These are phyloP conservation scores for Leptodontidium sp. DNA, from an alignment of 2,329 filamentous ascomycete species.

Conservation along the genomic window DNA sequence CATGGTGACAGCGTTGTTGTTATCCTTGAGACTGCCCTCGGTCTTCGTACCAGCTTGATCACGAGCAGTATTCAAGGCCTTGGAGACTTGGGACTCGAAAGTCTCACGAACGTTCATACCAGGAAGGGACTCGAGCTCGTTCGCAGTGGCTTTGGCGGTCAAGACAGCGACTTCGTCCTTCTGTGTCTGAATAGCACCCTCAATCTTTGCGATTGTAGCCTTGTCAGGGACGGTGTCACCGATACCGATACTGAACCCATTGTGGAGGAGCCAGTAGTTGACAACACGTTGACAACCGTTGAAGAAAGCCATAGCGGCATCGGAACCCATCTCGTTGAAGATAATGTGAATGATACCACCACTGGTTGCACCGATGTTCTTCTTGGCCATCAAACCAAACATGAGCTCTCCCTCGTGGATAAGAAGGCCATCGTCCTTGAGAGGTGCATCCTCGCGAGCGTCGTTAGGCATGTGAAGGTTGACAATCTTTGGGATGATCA, in stretches of 20 bases:
- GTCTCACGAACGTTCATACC: slow-evolving; percentile 99
- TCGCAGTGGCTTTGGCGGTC: slow-evolving; percentile 81
- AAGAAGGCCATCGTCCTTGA: slow-evolving; percentile 79
- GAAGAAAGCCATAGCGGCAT: slow-evolving; percentile 91
- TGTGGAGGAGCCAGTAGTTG: slow-evolving; percentile 96
- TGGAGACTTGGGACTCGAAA: slow-evolving; percentile 96
- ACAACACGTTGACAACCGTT: slow-evolving; percentile 95
- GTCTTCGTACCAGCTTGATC: slow-evolving; percentile 94
- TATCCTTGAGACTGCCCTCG: slow-evolving; percentile 90
- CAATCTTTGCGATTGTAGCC: slow-evolving; percentile 83
- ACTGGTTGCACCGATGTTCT: slow-evolving; percentile 87
- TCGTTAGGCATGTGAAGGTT: slow-evolving; percentile 77
- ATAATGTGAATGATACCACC: slow-evolving; percentile 95
- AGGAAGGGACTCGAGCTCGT: slow-evolving; percentile 88
- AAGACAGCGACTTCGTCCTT: slow-evolving; percentile 83
- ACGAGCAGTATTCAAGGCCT: slow-evolving; percentile 92
- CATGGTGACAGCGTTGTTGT: slow-evolving; percentile 98
- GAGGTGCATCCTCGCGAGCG: slow-evolving; percentile 64
- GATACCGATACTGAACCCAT: slow-evolving; percentile 97
- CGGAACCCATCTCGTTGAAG: slow-evolving; percentile 91
- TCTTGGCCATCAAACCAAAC: slow-evolving; percentile 92
- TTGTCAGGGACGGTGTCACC: slow-evolving; percentile 96
- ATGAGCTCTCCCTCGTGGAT: slow-evolving; percentile 89
- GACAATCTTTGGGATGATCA: slow-evolving; percentile 88
- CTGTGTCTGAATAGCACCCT: slow-evolving; percentile 79